Conservation (phyloP, 2,329 filamentous ascomycete species). For the Colletotrichum magnum region DNA sequence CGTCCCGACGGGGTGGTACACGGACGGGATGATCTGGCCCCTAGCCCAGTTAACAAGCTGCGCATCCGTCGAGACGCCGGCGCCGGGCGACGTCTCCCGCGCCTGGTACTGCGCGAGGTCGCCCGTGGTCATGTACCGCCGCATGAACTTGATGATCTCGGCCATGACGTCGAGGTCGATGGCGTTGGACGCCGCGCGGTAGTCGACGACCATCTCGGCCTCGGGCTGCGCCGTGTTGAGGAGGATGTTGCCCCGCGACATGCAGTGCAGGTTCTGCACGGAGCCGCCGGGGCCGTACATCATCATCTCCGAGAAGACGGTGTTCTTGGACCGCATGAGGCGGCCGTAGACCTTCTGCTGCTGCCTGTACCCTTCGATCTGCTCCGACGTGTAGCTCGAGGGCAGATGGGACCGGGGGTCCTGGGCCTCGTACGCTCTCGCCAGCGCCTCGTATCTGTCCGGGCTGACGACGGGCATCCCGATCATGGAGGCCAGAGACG, state of each 20-base stretch:
- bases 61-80: constrained; percentile 41
- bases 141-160: constrained; percentile 46
- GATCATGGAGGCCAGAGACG: constrained; percentile 44
- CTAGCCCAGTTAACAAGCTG: constrained; percentile 44
- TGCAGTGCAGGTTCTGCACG: constrained; percentile 45
- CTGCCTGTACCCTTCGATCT: constrained; percentile 53
- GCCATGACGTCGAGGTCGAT: constrained; percentile 46
- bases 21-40: constrained; percentile 44
- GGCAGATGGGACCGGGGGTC: constrained; percentile 43
- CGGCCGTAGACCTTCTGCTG: constrained; percentile 51
- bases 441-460: constrained; percentile 41
- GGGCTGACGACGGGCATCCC: constrained; percentile 44
- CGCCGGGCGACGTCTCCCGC: constrained; percentile 43
- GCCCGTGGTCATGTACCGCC: constrained; percentile 44
- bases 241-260: constrained; percentile 44
- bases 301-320: constrained; percentile 63
- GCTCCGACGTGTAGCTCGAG: constrained; percentile 41
- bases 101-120: constrained; percentile 44
- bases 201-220: constrained; percentile 45
- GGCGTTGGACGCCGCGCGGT: constrained; percentile 45
- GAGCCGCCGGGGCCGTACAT: constrained; percentile 46
- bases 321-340: constrained; percentile 43
- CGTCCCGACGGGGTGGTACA: constrained; percentile 48
- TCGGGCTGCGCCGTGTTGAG: constrained; percentile 44
- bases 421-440: constrained; percentile 40